phyloP scores from a whole-genome alignment of 2,329 filamentous ascomycete species.

The Trichoderma aggressivum region DNA sequence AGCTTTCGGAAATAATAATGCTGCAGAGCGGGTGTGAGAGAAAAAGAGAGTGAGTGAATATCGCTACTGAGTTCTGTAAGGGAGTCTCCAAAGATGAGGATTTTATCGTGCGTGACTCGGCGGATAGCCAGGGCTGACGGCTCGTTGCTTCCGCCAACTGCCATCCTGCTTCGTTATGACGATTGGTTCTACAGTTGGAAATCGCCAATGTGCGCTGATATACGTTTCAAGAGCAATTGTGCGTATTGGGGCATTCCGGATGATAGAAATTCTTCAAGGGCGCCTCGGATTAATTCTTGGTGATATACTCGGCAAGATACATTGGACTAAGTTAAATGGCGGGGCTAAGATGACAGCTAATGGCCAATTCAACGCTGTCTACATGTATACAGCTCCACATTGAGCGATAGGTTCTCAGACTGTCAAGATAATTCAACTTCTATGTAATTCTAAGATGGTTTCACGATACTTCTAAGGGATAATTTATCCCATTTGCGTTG shows the following conservation, averaged over 20 bases:
- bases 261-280: background rate
- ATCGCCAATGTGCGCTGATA: no score
- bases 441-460: background rate
- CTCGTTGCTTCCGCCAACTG: background rate
- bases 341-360: background rate
- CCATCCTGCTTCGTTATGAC: background rate
- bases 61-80: conserved; percentile 10
- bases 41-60: background rate
- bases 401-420: background rate
- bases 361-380: background rate
- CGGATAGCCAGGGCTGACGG: background rate
- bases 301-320: background rate
- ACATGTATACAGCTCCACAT: background rate
- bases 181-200: background rate
- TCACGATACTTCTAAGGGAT: background rate
- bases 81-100: background rate
- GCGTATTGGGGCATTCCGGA: background rate
- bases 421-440: background rate
- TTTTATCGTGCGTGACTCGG: conserved; percentile 7
- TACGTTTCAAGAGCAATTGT: background rate
- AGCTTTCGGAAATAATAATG: conserved; percentile 10
- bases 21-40: conserved; percentile 6
- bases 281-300: background rate
- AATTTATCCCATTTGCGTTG: background rate
- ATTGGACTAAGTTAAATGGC: background rate